Evolutionary conservation across 106 monocot genomes (phyloP).

Genomic region (Dioscorea alata): DNA sequence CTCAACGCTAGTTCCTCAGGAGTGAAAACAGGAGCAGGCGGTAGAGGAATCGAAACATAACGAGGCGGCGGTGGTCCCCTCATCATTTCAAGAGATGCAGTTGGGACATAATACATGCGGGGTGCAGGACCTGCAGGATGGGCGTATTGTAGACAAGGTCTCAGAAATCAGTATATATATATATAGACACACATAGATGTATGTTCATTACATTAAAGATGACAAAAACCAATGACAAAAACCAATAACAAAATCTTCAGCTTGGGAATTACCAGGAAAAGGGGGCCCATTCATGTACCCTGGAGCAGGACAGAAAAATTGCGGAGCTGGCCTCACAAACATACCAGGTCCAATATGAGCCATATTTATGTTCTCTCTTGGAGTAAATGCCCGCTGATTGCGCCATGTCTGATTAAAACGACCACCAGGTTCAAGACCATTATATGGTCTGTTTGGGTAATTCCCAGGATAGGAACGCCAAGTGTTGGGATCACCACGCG

Average conservation of each 20-base stretch:
- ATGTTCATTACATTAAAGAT: neutral
- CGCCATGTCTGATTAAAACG: constrained; percentile 42
- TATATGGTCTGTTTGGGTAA: constrained; percentile 33
- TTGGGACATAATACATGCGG: constrained; percentile 45
- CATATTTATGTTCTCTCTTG: constrained; percentile 46
- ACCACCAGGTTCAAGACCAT: constrained; percentile 27
- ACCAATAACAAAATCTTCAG: neutral
- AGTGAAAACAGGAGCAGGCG: constrained; percentile 20
- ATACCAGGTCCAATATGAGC: constrained; percentile 49
- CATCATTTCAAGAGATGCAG: constrained; percentile 48
- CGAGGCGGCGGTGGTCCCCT: constrained; percentile 41
- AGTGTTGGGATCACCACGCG: constrained; percentile 46
- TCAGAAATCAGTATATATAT: too few species aligned
- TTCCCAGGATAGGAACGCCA: constrained; percentile 42
- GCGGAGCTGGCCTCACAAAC: constrained; percentile 54
- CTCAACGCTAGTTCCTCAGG: constrained; percentile 36
- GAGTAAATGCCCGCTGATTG: constrained; percentile 31
- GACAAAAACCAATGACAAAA: neutral
- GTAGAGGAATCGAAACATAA: constrained; percentile 36
- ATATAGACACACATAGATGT: too few species aligned
- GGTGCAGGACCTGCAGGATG: constrained; percentile 51
- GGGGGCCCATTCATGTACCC: constrained; percentile 59
- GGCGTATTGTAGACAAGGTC: neutral
- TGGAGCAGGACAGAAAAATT: constrained; percentile 41
- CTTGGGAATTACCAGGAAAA: constrained; percentile 51